phyloP scores from a whole-genome alignment of 306 rosid species.

The Lablab purpureus region DNA sequence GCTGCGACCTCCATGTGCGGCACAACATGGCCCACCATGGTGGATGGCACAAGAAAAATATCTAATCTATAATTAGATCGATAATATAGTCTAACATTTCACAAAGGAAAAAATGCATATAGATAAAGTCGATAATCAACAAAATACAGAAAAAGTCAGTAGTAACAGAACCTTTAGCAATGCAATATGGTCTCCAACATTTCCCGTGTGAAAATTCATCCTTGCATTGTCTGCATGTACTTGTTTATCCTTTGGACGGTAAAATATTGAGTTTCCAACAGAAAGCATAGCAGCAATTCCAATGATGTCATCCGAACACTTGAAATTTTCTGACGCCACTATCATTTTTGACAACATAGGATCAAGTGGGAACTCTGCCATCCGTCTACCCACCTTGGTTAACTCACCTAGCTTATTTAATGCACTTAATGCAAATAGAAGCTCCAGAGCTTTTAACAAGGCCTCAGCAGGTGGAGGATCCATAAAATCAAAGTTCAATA shows the following conservation, averaged over 20 bases:
- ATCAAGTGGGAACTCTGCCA: slow-evolving; percentile 99
- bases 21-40: no score
- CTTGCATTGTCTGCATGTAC: slow-evolving; percentile 97
- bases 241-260: slow-evolving; percentile 99
- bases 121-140: slow-evolving; percentile 21
- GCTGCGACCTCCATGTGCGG: no score
- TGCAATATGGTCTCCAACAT: slow-evolving; percentile 93
- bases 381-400: slow-evolving; percentile 88
- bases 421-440: slow-evolving; percentile 87
- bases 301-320: slow-evolving; percentile 87
- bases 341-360: slow-evolving; percentile 94
- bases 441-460: slow-evolving; percentile 86
- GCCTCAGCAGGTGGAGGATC: slow-evolving; percentile 99
- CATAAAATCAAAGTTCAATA: slow-evolving; percentile 90
- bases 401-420: slow-evolving; percentile 86
- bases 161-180: slow-evolving; percentile 70
- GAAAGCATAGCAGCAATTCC: slow-evolving; percentile 95
- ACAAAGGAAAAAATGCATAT: slow-evolving; percentile 31
- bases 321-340: slow-evolving; percentile 90
- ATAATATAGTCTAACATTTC: slow-evolving; percentile 12
- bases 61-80: slow-evolving; percentile 22
- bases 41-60: slow-evolving; percentile 9
- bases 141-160: slow-evolving; percentile 18
- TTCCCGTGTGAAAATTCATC: slow-evolving; percentile 88
- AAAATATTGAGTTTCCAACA: slow-evolving; percentile 89